phyloP scores from a whole-genome alignment of 2,329 filamentous ascomycete species.

The Amesomyces nigricolor region DNA sequence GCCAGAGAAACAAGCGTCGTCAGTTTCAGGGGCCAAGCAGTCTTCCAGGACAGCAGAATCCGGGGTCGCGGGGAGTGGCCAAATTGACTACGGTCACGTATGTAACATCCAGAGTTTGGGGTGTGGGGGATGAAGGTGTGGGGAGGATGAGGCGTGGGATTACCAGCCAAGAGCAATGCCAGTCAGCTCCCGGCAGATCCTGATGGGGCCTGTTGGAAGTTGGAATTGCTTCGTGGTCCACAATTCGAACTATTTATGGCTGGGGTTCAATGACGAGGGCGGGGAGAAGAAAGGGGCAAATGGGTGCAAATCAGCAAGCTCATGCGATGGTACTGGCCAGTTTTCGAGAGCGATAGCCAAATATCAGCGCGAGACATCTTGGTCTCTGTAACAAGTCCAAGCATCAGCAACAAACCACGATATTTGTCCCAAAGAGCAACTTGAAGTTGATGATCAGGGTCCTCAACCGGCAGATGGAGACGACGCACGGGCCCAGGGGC shows the following conservation, averaged over 20 bases:
- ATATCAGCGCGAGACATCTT: background rate
- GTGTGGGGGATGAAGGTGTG: slow-evolving; percentile 9
- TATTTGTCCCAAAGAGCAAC: background rate
- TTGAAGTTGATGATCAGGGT: background rate
- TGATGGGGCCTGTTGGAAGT: background rate
- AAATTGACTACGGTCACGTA: background rate
- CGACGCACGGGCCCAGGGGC: slow-evolving; percentile 5
- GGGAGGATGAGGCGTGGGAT: slow-evolving; percentile 6
- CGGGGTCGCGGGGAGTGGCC: slow-evolving; percentile 2
- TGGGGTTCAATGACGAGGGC: background rate
- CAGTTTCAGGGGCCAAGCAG: background rate
- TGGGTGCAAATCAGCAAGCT: background rate
- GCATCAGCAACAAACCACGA: too few species aligned
- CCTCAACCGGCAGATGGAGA: background rate
- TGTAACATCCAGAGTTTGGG: background rate
- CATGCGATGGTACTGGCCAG: too few species aligned
- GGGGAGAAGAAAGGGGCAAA: background rate
- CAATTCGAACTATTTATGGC: background rate
- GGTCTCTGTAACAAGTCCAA: too few species aligned
- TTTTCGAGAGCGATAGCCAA: too few species aligned
- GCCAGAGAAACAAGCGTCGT: background rate
- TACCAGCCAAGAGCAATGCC: background rate
- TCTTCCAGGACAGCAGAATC: background rate
- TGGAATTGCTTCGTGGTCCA: background rate
- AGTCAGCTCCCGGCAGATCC: slow-evolving; percentile 1